These are phyloP conservation scores for Candida smagusa DNA, from an alignment of 1,139 yeast genomes.

Conservation along the genomic window DNA sequence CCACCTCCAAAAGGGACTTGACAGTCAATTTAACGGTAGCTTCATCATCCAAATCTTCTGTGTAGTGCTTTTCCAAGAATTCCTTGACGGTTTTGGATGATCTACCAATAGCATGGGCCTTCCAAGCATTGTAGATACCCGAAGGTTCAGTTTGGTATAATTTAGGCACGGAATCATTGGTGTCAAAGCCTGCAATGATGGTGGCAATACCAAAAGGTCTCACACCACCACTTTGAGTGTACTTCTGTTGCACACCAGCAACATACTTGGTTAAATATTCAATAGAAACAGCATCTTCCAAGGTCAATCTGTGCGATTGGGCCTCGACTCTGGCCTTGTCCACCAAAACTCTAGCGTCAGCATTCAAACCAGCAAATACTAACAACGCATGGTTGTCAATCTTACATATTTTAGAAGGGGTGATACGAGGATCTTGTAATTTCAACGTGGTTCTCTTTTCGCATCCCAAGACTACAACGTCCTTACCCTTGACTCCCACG, in stretches of 20 bases:
- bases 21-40: conserved; percentile 80
- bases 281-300: conserved; percentile 90
- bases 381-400: conserved; percentile 87
- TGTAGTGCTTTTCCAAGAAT: conserved; percentile 87
- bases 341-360: conserved; percentile 92
- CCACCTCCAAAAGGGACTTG: conserved; percentile 88
- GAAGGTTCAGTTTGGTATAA: conserved; percentile 96
- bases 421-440: conserved; percentile 92
- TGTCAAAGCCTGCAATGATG: conserved; percentile 92
- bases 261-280: conserved; percentile 92
- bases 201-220: conserved; percentile 96
- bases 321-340: conserved; percentile 97
- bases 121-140: conserved; percentile 98
- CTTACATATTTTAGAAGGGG: conserved; percentile 91
- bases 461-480: conserved; percentile 89
- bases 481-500: conserved; percentile 90
- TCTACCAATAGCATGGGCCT: conserved; percentile 96
- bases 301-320: conserved; percentile 88
- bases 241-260: conserved; percentile 95
- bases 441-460: conserved; percentile 94
- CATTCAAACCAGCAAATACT: conserved; percentile 97
- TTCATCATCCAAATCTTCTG: conserved; percentile 66
- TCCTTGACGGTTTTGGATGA: conserved; percentile 94
- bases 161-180: conserved; percentile 74
- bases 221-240: conserved; percentile 98